Base-by-base conservation (phyloP, 2,329 filamentous ascomycete species). In the Emydomyces testavorans region DNA sequence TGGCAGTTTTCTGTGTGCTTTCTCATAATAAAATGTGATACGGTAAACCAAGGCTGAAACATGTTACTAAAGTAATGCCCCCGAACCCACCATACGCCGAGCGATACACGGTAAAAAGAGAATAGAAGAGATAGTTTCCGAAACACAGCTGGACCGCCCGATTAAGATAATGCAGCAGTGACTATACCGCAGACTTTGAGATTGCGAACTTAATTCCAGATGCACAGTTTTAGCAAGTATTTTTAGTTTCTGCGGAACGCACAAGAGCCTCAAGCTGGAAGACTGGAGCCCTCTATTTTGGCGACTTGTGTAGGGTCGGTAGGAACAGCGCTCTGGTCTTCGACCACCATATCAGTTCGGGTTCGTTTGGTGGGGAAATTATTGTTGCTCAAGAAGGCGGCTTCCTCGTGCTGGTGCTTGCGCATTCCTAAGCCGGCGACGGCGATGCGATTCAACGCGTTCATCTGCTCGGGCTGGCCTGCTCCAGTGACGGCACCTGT, bases 371-470 rank as follows among this genome's bases (percentile, higher is more conserved):
- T 52, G 34, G 55, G 60, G 48, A 64, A 64, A 34, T 54, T 61
- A 46, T 58, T 60, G 28, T 49, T 48, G 11, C 54, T 58, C 35
- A 66, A 48, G 50, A 63, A 67, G 39, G 54, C 58, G 1, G 59
- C 53, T n/a, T 67, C 65, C 18, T 63, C 61, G 15, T 66, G 63
- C 3, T 63, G 63, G 40, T 65, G 65, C 49, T 68, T 68, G 47
- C 65, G 65, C 63, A 69, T 67, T 18, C 65, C 66, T 2, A 69
- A 57, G 0, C 66, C 66, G 3, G 66, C 66, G 5, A 67, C 65
- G 10, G 66, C 66, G 44, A 69, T 69, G 21, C 65, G 64, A 49
- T 69, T 69, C 35, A 69, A 50, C 1, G 66, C 65, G 50, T 65
- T 66, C 56, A 68, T 60, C 41, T 67, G 64, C 38, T 68, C 66